Base-by-base conservation (phyloP, 1,284 basidiomycete species). In the Cryptococcus amylolentus region DNA sequence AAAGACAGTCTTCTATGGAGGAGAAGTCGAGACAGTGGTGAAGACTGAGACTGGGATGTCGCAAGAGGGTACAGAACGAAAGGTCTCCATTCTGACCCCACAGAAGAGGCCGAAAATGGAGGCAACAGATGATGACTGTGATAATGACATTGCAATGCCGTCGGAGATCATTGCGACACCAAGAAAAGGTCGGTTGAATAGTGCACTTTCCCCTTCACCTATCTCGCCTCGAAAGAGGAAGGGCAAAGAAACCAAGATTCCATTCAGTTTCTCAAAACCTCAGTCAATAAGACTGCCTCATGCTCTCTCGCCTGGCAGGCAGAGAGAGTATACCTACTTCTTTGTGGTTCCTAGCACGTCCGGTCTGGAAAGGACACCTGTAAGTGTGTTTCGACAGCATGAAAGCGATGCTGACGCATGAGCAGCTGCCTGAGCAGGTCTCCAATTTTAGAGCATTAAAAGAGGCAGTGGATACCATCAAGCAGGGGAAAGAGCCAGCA, bases 321-420 rank as follows among this genome's bases (percentile, higher is more conserved):
- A 14, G n/a, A 31, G 20, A n/a, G 41, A 8, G 8, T 64, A 63
- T 55, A 73, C 70, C 1, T 76, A 76, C 49, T 73, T 78, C 58
- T 78, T 75, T 74, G 75, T 75, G 3, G 72, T 74, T 12, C 76
- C 76, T 6, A 74, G 66, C 56, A 78, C 76, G 1, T 76, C 74
- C 5, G 76, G 76, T 0, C 66, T 78, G 6, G 75, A 75, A 47
- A 63, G 74, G 5, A 75, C 74, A 26, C 69, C 67, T 5, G 72
- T 73, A 43, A 58, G 70, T 62, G 39, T 35, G 5, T 31, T 39
- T 10, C 37, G 5, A 18, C 28, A 49, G n/a, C 10, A 18, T 7
- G 26, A 14, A 23, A 39, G 12, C 27, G 4, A 13, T 10, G 31
- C 20, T 41, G 47, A 52, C 56, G 40, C 52, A 47, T 38, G 31